Evolutionary conservation across 768 basidiomycete species (phyloP), one percentile per base, ranked within the genome.

Genomic region (Naganishia vaughanmartiniae): DNA sequence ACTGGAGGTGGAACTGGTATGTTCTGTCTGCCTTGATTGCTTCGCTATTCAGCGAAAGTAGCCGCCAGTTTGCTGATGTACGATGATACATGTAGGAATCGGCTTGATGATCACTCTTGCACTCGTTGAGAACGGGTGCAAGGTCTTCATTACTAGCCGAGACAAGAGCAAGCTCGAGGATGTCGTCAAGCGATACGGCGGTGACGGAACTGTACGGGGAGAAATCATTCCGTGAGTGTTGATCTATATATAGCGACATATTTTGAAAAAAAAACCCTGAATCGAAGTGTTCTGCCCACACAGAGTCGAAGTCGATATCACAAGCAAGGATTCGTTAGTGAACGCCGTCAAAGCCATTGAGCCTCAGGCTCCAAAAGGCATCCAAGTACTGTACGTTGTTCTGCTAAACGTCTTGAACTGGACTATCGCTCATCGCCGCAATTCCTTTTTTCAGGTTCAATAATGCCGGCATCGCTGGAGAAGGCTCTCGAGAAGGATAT

Each of bases 391-490:
- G 77, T 78, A 45, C 65, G 74, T 72, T 21, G 5, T 6, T 14
- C 55, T 19, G 21, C n/a, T 24, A 12, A 7, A n/a, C 19, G n/a
- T n/a, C 1, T 7, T 1, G 12, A 51, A 51, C n/a, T 26, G 19
- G 28, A 19, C n/a, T 24, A 5, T 45, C n/a, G 7, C 53, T 54
- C 36, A 53, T 30, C 31, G n/a, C 54, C 5, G 36, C 19, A 34
- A 2, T 21, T n/a, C 21, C 46, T 1, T 42, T 15, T 1, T 42
- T 15, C 31, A 78, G 77, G 15, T 56, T 75, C 72, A 78, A 78
- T 68, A 78, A 78, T 70, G 74, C 77, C n/a, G 77, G 77, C 65
- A 69, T 78, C 30, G 77, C 77, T n/a, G 77, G 77, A 28, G 77
- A 78, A 65, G 75, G 74, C 11, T 74, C 72, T 15, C 65, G 77